Evolutionary conservation across 2,329 filamentous ascomycete species (phyloP).

Genomic region (Exophiala bonariae): DNA sequence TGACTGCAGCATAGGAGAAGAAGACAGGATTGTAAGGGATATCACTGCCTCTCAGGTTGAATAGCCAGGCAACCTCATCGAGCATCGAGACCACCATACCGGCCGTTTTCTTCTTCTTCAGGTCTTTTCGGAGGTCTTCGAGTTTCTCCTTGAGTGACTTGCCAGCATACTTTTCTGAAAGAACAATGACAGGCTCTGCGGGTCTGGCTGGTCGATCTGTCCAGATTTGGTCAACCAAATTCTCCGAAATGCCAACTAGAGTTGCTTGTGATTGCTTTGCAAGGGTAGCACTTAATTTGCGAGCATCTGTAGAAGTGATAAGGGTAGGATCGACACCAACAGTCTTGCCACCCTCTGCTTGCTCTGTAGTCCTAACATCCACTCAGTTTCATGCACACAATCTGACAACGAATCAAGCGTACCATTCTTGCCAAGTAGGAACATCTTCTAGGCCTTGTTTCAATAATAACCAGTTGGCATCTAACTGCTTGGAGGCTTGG

Average conservation of each 20-base stretch:
- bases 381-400: slow-evolving; percentile 13
- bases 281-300: slow-evolving; percentile 81
- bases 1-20: slow-evolving; percentile 92
- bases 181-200: slow-evolving; percentile 71
- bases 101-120: slow-evolving; percentile 83
- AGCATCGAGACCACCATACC: slow-evolving; percentile 82
- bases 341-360: slow-evolving; percentile 80
- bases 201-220: slow-evolving; percentile 71
- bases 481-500: slow-evolving; percentile 87
- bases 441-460: slow-evolving; percentile 94
- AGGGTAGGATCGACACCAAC: slow-evolving; percentile 91
- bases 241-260: slow-evolving; percentile 72
- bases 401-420: slow-evolving; percentile 31
- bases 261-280: slow-evolving; percentile 80
- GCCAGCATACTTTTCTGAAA: slow-evolving; percentile 73
- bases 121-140: slow-evolving; percentile 80
- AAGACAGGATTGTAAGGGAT: slow-evolving; percentile 98
- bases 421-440: slow-evolving; percentile 97
- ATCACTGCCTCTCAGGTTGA: slow-evolving; percentile 91
- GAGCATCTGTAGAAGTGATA: slow-evolving; percentile 71
- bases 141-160: slow-evolving; percentile 83
- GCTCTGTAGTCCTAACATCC: slow-evolving; percentile 64
- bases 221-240: slow-evolving; percentile 93
- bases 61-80: slow-evolving; percentile 97
- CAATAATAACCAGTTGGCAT: slow-evolving; percentile 84